These are phyloP conservation scores for Adansonia rubrostipa DNA, from an alignment of 441 rosid genomes.

Conservation along the genomic window DNA sequence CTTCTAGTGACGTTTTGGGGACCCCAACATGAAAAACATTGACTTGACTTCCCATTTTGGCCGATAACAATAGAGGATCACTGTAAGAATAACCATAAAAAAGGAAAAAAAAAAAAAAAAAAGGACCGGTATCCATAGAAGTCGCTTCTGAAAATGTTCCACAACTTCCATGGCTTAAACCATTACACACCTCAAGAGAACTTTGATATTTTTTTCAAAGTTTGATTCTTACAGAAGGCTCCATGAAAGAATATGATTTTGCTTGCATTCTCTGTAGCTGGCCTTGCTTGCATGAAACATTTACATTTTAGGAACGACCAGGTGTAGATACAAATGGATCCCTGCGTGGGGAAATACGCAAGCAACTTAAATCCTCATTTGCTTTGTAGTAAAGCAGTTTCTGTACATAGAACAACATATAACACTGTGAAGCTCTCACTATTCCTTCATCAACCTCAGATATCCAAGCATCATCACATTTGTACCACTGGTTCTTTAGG, in stretches of 20 bases:
- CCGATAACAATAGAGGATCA: slow-evolving; percentile 1
- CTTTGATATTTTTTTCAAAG: not conserved
- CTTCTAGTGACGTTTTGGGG: slow-evolving; percentile 1
- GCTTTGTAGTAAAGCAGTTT: slow-evolving; percentile 63
- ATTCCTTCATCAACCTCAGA: slow-evolving; percentile 78
- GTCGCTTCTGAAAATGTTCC: not conserved
- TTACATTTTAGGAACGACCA: slow-evolving; percentile 53
- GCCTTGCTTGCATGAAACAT: slow-evolving; percentile 10
- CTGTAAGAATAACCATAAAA: not conserved
- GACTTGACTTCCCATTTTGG: not conserved
- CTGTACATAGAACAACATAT: slow-evolving; percentile 85
- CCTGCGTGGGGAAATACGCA: slow-evolving; percentile 42
- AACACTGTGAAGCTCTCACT: slow-evolving; percentile 84
- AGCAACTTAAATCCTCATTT: slow-evolving; percentile 53
- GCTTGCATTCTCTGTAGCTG: not conserved
- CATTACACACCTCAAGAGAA: not conserved
- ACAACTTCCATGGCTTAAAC: not conserved
- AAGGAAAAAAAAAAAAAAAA: no score
- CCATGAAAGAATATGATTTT: not conserved
- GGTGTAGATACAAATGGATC: slow-evolving; percentile 44
- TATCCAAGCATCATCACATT: slow-evolving; percentile 90
- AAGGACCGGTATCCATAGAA: not conserved
- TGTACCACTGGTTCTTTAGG: slow-evolving; percentile 75
- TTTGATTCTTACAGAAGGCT: not conserved
- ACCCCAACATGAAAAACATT: not conserved